Base-by-base conservation (phyloP, 768 basidiomycete species). In the Podaxis rugospora region DNA sequence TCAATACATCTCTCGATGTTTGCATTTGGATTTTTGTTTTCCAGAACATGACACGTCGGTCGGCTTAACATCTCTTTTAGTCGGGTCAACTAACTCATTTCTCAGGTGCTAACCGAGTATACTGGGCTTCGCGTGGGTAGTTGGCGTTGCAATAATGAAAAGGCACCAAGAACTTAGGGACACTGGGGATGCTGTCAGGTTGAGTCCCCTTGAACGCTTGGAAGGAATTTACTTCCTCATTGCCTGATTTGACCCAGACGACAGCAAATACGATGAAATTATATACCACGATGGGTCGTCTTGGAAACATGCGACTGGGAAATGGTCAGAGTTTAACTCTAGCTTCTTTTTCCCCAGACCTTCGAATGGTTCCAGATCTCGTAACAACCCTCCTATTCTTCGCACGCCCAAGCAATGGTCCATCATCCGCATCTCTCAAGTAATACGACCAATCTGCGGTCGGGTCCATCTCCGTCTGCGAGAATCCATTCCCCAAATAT, bases 361-460 rank as follows among this genome's bases (percentile, higher is more conserved):
- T 49, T 21, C 23, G 18, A 21, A 55, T 18, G 23, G 55, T 55
- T 27, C 57, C 57, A 40, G 57, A 58, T 21, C 39, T 58, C 14
- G 47, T 58, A 18, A 51, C 49, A 7, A 58, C 60, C 36, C 42
- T 66, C 37, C 59, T 61, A 32, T 59, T 39, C 42, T 68, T 66
- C 18, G 46, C 56, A 16, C 64, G 59, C 16, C 66, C 63, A 14
- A 64, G 36, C 50, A 63, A 62, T 4, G 66, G 65, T n/a, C 58
- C 55, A 60, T 67, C 65, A 40, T 69, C 68, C 27, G 62, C 59
- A 39, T 64, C 53, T 18, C 63, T 61, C 50, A 72, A 62, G 56
- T 72, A 71, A 56, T 73, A 72, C 6, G 71, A 62, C 67, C 63
- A 69, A 37, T 73, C 72, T 2, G 71, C 69, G 11, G 67, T 72